Conservation (phyloP, 208 protist species). For the Acanthamoeba comandoni region DNA sequence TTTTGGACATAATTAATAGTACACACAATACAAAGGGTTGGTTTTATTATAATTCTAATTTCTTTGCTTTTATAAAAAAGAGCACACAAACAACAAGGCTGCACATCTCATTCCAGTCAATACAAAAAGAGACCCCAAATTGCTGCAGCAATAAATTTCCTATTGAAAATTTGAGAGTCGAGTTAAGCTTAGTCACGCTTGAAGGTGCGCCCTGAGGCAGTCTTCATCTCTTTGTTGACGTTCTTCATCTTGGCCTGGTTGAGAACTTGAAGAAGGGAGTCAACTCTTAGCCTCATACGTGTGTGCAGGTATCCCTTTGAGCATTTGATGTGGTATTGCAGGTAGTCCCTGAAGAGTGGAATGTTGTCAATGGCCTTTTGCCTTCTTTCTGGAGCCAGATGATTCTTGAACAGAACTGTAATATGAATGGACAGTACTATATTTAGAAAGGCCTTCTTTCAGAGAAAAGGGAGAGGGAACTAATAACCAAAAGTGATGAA, state of each 20-base stretch:
- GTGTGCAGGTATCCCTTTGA: slow-evolving; percentile 91
- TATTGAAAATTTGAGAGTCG: no score
- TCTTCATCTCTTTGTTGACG: slow-evolving; percentile 78
- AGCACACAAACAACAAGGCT: no score
- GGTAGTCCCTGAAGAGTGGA: slow-evolving; percentile 90
- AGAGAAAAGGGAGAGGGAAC: slow-evolving; percentile 16
- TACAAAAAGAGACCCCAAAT: no score
- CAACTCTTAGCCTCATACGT: slow-evolving; percentile 88
- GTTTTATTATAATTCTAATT: no score
- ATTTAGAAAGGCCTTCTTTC: not conserved
- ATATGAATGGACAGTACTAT: not conserved
- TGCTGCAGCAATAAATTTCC: no score
- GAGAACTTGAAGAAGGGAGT: slow-evolving; percentile 86
- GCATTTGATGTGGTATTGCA: slow-evolving; percentile 93
- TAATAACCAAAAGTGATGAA: slow-evolving; percentile 83
- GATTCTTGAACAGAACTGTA: slow-evolving; percentile 79
- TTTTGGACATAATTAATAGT: no score
- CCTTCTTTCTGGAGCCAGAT: slow-evolving; percentile 74
- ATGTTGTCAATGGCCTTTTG: slow-evolving; percentile 83
- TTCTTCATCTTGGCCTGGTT: slow-evolving; percentile 88
- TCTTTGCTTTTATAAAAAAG: no score
- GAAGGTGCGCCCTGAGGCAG: slow-evolving; percentile 72
- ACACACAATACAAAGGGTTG: no score
- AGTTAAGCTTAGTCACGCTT: slow-evolving; percentile 66
- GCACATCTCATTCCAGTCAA: no score